These are phyloP conservation scores for Saccharomyces uvarum DNA, from an alignment of 1,139 yeast species.

Conservation along the genomic window DNA sequence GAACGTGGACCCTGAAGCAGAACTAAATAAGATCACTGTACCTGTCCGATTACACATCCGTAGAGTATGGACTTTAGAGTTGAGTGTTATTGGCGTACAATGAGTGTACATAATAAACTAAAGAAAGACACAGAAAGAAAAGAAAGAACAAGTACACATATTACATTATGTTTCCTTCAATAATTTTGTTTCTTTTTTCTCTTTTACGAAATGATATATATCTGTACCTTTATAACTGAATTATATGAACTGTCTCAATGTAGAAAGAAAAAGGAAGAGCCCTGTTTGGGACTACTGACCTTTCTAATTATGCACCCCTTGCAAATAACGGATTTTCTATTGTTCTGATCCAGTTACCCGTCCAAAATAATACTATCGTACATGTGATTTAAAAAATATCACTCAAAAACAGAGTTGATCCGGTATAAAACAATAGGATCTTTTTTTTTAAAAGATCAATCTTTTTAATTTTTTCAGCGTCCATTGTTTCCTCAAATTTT, in stretches of 20 bases:
- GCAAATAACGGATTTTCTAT: neutral
- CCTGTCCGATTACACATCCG: slow-evolving; percentile 36
- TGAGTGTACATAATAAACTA: slow-evolving; percentile 9
- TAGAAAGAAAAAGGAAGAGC: neutral
- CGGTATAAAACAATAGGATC: neutral
- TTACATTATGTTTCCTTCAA: neutral
- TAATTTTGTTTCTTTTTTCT: neutral
- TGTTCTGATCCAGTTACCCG: neutral
- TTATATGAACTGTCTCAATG: neutral
- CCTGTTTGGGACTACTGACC: neutral
- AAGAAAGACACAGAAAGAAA: neutral
- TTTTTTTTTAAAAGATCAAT: neutral
- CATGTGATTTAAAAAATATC: neutral
- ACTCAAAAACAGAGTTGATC: neutral
- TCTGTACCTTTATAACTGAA: neutral
- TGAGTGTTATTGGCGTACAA: slow-evolving; percentile 38
- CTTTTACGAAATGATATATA: neutral
- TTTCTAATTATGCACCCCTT: neutral
- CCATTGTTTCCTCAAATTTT: neutral
- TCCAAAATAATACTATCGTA: neutral
- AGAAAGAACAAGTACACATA: neutral
- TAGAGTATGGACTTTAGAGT: slow-evolving; percentile 39
- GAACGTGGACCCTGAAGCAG: slow-evolving; percentile 14
- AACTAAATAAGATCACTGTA: slow-evolving; percentile 20
- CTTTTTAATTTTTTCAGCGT: neutral